These are phyloP conservation scores for Colletotrichum abscissum DNA, from an alignment of 2,329 filamentous ascomycete genomes.

Conservation along the genomic window DNA sequence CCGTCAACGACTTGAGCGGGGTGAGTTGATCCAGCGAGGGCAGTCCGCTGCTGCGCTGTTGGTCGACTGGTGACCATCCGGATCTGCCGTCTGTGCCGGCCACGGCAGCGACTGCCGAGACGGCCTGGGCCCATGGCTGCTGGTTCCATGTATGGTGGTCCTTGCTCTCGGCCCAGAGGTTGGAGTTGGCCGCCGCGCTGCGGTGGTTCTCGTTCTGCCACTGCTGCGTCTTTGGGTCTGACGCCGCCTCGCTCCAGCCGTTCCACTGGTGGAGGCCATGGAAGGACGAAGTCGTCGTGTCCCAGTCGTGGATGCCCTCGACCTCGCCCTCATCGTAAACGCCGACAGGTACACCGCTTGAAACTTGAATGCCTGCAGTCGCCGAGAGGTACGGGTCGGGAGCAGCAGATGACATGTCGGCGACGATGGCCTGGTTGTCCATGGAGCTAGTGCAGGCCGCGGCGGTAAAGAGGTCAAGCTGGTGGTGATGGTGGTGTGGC, in stretches of 20 bases:
- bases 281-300: conserved; percentile 30
- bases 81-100: conserved; percentile 35
- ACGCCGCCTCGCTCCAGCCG: conserved; percentile 32
- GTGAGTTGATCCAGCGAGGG: conserved; percentile 36
- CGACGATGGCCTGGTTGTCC: conserved; percentile 36
- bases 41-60: conserved; percentile 28
- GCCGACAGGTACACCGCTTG: conserved; percentile 31
- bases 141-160: conserved; percentile 48
- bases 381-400: conserved; percentile 36
- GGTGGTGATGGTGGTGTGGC: conserved; percentile 36
- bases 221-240: conserved; percentile 31
- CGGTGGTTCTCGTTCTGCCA: conserved; percentile 37
- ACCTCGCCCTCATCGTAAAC: conserved; percentile 35
- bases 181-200: conserved; percentile 39
- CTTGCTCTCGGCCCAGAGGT: conserved; percentile 41
- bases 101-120: conserved; percentile 45
- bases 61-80: conserved; percentile 33
- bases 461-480: conserved; percentile 34
- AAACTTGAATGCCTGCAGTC: conserved; percentile 37
- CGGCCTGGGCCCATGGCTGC: conserved; percentile 43
- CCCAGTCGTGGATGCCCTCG: conserved; percentile 32
- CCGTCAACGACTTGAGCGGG: conserved; percentile 32
- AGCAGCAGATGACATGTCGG: conserved; percentile 29
- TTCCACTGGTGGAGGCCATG: conserved; percentile 35
- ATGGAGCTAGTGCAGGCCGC: conserved; percentile 35